Percentiles rank a stretch among this genome's conserved stretches.
phyloP scores from a whole-genome alignment of 2,329 filamentous ascomycete genomes.

The Orbilia brochopaga region DNA sequence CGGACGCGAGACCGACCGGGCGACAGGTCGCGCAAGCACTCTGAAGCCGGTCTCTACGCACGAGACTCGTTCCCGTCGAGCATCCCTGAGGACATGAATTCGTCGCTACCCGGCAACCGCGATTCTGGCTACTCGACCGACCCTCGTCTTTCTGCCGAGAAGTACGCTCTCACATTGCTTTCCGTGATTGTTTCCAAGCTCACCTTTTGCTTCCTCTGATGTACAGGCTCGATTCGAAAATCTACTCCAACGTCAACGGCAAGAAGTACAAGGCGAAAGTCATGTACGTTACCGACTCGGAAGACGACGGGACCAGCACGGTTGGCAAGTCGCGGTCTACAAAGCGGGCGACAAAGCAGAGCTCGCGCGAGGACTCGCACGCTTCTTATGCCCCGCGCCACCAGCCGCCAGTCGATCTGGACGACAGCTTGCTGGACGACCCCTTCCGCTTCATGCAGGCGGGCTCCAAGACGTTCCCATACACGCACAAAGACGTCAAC shows the following conservation, averaged over 20 bases:
- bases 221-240: constrained; percentile 28
- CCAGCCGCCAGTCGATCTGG: constrained; percentile 31
- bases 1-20: constrained; percentile 46
- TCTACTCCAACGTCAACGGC: constrained; percentile 13
- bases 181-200: constrained; percentile 19
- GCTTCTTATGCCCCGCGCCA: constrained; percentile 33
- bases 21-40: constrained; percentile 40
- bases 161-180: constrained; percentile 25
- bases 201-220: background rate
- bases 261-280: constrained; percentile 46
- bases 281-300: constrained; percentile 42
- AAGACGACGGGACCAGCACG: constrained; percentile 35
- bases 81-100: constrained; percentile 45
- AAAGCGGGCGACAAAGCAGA: constrained; percentile 37
- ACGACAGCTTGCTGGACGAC: constrained; percentile 23
- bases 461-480: constrained; percentile 27
- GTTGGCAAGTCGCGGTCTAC: constrained; percentile 32
- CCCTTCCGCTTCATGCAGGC: constrained; percentile 34
- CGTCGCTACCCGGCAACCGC: constrained; percentile 39
- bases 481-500: constrained; percentile 41
- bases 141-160: constrained; percentile 36
- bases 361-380: constrained; percentile 35
- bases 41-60: constrained; percentile 36
- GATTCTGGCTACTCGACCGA: constrained; percentile 47
- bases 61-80: constrained; percentile 41